Evolutionary conservation across 805 yeast species (phyloP).

Genomic region (Metschnikowia chrysomelidarum): DNA sequence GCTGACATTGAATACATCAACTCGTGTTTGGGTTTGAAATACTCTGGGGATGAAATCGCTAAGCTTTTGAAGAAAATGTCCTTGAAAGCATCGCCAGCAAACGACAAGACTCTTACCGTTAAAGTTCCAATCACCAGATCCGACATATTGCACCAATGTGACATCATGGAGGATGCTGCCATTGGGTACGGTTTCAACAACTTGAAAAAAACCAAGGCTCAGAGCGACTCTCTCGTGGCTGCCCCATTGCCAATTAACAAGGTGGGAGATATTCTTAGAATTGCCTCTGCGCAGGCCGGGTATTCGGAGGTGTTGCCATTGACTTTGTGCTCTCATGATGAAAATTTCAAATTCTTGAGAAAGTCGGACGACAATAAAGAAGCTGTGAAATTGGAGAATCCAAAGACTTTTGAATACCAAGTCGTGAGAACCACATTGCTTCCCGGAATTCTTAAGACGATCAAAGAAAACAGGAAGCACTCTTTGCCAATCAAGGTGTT

Average conservation of each 20-base stretch:
- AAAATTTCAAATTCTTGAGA: constrained; percentile 86
- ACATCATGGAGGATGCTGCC: constrained; percentile 98
- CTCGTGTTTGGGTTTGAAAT: constrained; percentile 84
- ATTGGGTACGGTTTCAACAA: constrained; percentile 94
- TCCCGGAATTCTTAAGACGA: constrained; percentile 93
- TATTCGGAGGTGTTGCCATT: constrained; percentile 96
- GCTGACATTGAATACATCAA: constrained; percentile 86
- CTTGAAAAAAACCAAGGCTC: constrained; percentile 73
- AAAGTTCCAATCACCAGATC: constrained; percentile 91
- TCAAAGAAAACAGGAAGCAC: constrained; percentile 94
- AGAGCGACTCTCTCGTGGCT: constrained; percentile 77
- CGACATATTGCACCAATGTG: constrained; percentile 95
- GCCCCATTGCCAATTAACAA: constrained; percentile 89
- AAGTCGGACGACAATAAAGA: constrained; percentile 66
- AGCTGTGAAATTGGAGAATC: constrained; percentile 91
- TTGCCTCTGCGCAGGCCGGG: constrained; percentile 90
- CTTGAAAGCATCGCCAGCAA: constrained; percentile 55
- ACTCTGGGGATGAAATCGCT: constrained; percentile 65
- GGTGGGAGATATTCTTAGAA: constrained; percentile 84
- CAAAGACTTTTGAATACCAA: constrained; percentile 95
- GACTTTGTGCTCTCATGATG: constrained; percentile 94
- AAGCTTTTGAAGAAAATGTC: constrained; percentile 78
- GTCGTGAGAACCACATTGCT: constrained; percentile 93
- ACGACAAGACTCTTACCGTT: constrained; percentile 57
- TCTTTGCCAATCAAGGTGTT: constrained; percentile 92